Conservation (phyloP, 192 early-diverging fungal genomes). For the Lobosporangium transversale region DNA sequence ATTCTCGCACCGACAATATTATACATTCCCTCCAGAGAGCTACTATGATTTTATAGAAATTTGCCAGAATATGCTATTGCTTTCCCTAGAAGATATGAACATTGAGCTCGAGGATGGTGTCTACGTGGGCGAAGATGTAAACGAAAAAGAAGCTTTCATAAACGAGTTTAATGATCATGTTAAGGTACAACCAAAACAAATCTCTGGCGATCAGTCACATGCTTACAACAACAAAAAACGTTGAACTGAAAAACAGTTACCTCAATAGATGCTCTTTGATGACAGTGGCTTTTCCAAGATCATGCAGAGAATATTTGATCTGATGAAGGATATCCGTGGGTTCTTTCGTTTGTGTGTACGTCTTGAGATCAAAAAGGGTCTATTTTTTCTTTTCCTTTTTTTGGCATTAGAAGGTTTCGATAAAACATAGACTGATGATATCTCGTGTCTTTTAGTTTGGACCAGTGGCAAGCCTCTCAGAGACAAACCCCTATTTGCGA, state of each 20-base stretch:
- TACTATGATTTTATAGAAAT: slow-evolving; percentile 70
- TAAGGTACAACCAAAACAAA: slow-evolving; percentile 10
- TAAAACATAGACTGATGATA: too few species aligned
- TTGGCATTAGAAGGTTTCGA: slow-evolving; percentile 12
- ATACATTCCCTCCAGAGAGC: slow-evolving; percentile 66
- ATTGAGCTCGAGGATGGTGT: slow-evolving; percentile 16
- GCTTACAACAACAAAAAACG: too few species aligned
- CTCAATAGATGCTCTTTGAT: slow-evolving; percentile 57
- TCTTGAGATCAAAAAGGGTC: slow-evolving; percentile 2
- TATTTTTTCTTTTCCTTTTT: neutral
- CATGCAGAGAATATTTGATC: slow-evolving; percentile 65
- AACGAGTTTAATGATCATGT: slow-evolving; percentile 53
- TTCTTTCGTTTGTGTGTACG: slow-evolving; percentile 66
- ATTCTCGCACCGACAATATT: slow-evolving; percentile 89
- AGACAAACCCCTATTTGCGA: slow-evolving; percentile 47
- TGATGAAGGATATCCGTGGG: slow-evolving; percentile 64
- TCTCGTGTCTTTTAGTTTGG: too few species aligned
- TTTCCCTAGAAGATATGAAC: slow-evolving; percentile 36
- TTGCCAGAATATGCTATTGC: slow-evolving; percentile 59
- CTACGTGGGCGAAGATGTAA: slow-evolving; percentile 4
- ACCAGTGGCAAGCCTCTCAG: slow-evolving; percentile 53
- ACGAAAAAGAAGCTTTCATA: slow-evolving; percentile 61
- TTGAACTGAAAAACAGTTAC: too few species aligned
- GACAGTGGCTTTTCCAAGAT: slow-evolving; percentile 52
- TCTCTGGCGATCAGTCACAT: too few species aligned